Evolutionary conservation across 164 flowering plant genomes (phyloP).

Genomic region (Magnolia changhungtana): DNA sequence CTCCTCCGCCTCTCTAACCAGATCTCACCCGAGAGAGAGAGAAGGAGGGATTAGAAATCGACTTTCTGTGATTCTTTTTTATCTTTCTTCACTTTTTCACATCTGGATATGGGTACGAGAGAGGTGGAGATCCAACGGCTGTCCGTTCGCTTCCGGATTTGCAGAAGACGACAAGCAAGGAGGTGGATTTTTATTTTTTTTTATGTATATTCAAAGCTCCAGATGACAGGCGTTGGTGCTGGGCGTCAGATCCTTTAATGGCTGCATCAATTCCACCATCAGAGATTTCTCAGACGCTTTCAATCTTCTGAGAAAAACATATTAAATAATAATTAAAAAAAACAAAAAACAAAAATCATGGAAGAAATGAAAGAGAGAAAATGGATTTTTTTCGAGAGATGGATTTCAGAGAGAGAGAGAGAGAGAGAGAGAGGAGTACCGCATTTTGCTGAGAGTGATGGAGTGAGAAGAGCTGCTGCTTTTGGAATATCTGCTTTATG

Average conservation of each 20-base stretch:
- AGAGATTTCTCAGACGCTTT: constrained; percentile 15
- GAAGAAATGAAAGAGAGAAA: background rate
- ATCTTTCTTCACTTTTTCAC: background rate
- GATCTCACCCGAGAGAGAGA: background rate
- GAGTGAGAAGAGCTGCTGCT: background rate
- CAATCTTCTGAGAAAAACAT: background rate
- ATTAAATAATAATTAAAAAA: background rate
- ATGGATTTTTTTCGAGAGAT: background rate
- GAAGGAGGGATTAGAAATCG: too few relatives aligned
- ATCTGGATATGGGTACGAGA: too few relatives aligned
- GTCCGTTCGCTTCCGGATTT: background rate
- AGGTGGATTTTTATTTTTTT: background rate
- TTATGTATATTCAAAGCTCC: background rate
- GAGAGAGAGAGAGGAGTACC: constrained; percentile 5
- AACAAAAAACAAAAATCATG: background rate
- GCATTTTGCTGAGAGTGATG: constrained; percentile 7
- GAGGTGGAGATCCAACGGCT: background rate
- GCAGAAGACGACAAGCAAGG: background rate
- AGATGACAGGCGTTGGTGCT: background rate
- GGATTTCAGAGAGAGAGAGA: background rate
- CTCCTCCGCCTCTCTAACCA: constrained; percentile 12
- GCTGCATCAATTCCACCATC: constrained; percentile 13
- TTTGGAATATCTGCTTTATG: background rate
- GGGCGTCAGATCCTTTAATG: constrained; percentile 16
- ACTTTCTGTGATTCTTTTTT: background rate